A percentile compares a stretch with the other conserved stretches of the same genome.
These are phyloP conservation scores for Carex cristatella DNA, from an alignment of 176 grass and related monocot genomes.

Conservation along the genomic window DNA sequence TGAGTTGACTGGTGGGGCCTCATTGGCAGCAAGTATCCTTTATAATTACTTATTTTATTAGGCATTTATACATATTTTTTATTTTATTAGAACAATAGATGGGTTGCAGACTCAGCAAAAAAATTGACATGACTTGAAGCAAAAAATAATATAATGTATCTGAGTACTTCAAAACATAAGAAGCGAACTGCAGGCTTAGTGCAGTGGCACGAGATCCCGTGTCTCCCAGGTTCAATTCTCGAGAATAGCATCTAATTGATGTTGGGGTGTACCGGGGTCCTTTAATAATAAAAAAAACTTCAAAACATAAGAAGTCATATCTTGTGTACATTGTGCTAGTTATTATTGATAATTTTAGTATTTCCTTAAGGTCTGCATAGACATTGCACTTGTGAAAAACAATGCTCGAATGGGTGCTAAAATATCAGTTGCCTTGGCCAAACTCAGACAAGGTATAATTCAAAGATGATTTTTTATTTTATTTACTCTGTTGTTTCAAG, in stretches of 20 bases:
- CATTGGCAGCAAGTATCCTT: conserved; percentile 85
- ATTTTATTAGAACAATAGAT: background rate
- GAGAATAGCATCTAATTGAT: too few relatives aligned
- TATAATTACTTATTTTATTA: background rate
- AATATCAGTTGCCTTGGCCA: conserved; percentile 65
- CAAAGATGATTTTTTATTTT: conserved; percentile 13
- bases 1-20: conserved; percentile 66
- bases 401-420: conserved; percentile 72
- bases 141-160: background rate
- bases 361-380: conserved; percentile 51
- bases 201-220: too few relatives aligned
- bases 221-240: too few relatives aligned
- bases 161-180: background rate
- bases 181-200: too few relatives aligned
- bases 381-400: conserved; percentile 95
- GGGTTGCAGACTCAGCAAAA: background rate
- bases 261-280: too few relatives aligned
- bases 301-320: background rate
- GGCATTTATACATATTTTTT: background rate
- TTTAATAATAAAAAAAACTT: too few relatives aligned
- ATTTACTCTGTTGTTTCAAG: background rate
- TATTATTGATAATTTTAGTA: background rate
- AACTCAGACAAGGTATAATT: conserved; percentile 32
- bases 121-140: background rate
- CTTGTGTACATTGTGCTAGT: background rate